Evolutionary conservation across 1,139 yeast genomes (phyloP).

Genomic region (Diutina pseudorugosa): DNA sequence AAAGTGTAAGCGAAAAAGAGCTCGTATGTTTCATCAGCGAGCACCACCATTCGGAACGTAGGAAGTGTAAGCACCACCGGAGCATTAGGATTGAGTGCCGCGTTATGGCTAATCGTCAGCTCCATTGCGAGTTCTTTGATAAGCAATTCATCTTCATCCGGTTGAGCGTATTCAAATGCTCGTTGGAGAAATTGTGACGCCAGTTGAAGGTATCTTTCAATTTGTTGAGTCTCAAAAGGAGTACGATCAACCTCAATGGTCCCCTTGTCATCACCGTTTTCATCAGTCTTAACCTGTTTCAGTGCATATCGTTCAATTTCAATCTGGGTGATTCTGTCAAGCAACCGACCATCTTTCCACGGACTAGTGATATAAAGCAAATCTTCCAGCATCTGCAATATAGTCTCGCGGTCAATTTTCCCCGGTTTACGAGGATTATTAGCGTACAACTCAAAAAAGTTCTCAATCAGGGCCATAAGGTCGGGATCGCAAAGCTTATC

Average conservation of each 20-base stretch:
- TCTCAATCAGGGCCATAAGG: constrained; percentile 65
- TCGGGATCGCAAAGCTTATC: constrained; percentile 61
- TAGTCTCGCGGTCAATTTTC: constrained; percentile 63
- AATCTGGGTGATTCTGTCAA: constrained; percentile 48
- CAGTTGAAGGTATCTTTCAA: constrained; percentile 73
- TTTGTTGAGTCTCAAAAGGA: constrained; percentile 54
- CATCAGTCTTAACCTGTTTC: constrained; percentile 30
- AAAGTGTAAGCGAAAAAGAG: constrained; percentile 62
- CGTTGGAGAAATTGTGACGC: constrained; percentile 81
- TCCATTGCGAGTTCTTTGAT: constrained; percentile 29
- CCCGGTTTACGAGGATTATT: constrained; percentile 44
- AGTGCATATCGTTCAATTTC: constrained; percentile 57
- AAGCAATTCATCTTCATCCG: constrained; percentile 37
- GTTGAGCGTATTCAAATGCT: constrained; percentile 84
- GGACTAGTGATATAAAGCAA: constrained; percentile 72
- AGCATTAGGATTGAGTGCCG: constrained; percentile 68
- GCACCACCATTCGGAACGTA: constrained; percentile 86
- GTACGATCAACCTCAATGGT: constrained; percentile 46
- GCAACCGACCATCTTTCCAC: constrained; percentile 56
- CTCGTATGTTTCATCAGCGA: constrained; percentile 91
- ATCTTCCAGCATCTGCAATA: constrained; percentile 79
- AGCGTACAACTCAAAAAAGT: constrained; percentile 59
- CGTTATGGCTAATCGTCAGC: constrained; percentile 40
- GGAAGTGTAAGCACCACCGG: constrained; percentile 73
- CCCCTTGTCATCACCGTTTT: constrained; percentile 12